Evolutionary conservation across 108 stramenopile species (phyloP).

Genomic region (Phaeodactylum tricornutum): DNA sequence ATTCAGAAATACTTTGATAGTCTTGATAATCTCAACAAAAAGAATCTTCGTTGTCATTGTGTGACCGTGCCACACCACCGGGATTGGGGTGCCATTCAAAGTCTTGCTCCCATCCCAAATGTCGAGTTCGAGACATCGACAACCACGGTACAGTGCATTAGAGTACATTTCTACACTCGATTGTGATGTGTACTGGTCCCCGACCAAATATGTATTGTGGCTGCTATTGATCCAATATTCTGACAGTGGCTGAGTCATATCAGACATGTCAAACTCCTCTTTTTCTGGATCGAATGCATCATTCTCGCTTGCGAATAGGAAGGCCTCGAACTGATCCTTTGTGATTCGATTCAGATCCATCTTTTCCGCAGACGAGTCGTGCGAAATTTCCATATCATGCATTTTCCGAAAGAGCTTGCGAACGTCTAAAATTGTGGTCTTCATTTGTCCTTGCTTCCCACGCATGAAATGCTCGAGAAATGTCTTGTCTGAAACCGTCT

Average conservation of each 20-base stretch:
- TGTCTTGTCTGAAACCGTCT: conserved; percentile 43
- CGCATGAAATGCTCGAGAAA: conserved; percentile 64
- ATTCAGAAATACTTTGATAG: conserved; percentile 66
- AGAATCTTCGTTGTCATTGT: conserved; percentile 88
- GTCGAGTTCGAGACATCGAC: conserved; percentile 94
- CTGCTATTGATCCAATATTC: conserved; percentile 92
- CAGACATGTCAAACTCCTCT: conserved; percentile 24
- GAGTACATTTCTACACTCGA: conserved; percentile 79
- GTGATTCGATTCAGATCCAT: conserved; percentile 42
- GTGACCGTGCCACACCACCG: conserved; percentile 90
- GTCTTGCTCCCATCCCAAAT: conserved; percentile 80
- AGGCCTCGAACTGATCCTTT: conserved; percentile 62
- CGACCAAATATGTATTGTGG: conserved; percentile 97
- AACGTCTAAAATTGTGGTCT: conserved; percentile 52
- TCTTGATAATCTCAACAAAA: conserved; percentile 75
- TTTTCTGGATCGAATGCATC: conserved; percentile 64
- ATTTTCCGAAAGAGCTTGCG: conserved; percentile 41
- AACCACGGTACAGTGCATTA: conserved; percentile 81
- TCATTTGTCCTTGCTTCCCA: conserved; percentile 41
- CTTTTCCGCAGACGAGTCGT: conserved; percentile 16
- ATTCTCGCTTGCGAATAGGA: conserved; percentile 40
- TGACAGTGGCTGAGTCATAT: conserved; percentile 75
- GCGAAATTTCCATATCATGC: conserved; percentile 49
- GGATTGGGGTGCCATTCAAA: conserved; percentile 21
- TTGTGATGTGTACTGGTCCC: conserved; percentile 86